phyloP scores from a whole-genome alignment of 768 basidiomycete species.

The Tubosaeta brunneosetosa region DNA sequence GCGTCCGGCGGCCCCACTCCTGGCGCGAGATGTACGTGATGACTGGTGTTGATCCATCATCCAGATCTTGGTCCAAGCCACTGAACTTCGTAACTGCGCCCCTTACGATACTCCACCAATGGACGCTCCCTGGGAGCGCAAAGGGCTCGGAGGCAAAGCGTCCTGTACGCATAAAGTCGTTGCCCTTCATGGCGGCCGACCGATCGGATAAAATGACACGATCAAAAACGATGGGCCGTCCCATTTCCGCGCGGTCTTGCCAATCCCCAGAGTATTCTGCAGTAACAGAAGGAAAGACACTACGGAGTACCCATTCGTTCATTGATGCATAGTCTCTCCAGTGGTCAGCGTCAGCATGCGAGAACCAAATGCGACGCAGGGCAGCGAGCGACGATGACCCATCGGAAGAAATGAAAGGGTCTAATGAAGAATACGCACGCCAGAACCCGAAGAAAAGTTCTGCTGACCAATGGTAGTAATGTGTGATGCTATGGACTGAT shows the following conservation, averaged over 20 bases:
- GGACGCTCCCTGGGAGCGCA: conserved; percentile 61
- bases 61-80: conserved; percentile 45
- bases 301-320: conserved; percentile 84
- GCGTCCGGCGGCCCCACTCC: conserved; percentile 81
- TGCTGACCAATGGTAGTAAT: conserved; percentile 93
- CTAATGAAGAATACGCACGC: conserved; percentile 83
- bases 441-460: conserved; percentile 91
- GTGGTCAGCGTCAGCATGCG: conserved; percentile 64
- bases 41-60: conserved; percentile 59
- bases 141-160: conserved; percentile 76
- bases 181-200: conserved; percentile 73
- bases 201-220: conserved; percentile 87
- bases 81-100: conserved; percentile 70
- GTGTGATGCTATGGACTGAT: conserved; percentile 56
- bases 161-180: conserved; percentile 62
- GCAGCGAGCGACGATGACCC: conserved; percentile 73
- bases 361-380: conserved; percentile 71
- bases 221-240: conserved; percentile 71
- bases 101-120: conserved; percentile 85
- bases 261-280: conserved; percentile 85
- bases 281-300: conserved; percentile 72
- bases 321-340: conserved; percentile 91
- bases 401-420: conserved; percentile 56
- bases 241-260: conserved; percentile 70
- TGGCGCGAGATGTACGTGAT: conserved; percentile 93